Evolutionary conservation across 1,139 yeast species (phyloP).

Genomic region (Candida albicans): DNA sequence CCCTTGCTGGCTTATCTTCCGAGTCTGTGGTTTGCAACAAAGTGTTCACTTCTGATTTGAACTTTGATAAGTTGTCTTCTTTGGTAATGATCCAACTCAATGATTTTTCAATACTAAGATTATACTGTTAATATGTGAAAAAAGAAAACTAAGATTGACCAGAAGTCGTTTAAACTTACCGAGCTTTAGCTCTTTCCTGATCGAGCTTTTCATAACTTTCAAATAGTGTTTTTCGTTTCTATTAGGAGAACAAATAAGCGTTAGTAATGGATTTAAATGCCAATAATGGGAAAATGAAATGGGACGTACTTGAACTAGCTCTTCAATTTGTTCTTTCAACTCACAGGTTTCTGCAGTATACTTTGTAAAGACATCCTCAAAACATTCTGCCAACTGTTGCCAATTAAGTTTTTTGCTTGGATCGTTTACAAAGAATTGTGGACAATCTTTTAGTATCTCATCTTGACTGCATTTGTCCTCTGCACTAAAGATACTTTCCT

Average conservation of each 20-base stretch:
- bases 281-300: background rate
- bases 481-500: background rate
- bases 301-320: conserved; percentile 18
- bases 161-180: conserved; percentile 10
- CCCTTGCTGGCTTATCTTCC: background rate
- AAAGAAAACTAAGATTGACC: background rate
- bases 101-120: conserved; percentile 15
- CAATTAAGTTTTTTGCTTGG: conserved; percentile 16
- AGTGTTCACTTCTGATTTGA: background rate
- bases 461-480: background rate
- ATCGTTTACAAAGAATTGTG: background rate
- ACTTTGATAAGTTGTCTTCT: conserved; percentile 15
- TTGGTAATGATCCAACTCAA: conserved; percentile 23
- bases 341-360: conserved; percentile 17
- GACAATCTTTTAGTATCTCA: background rate
- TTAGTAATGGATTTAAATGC: conserved; percentile 4
- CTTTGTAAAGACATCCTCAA: conserved; percentile 19
- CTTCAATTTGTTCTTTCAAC: conserved; percentile 19
- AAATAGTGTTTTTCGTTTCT: conserved; percentile 20
- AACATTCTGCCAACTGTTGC: conserved; percentile 17
- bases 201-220: conserved; percentile 22
- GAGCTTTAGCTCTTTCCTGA: conserved; percentile 20
- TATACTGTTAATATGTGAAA: background rate
- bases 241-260: background rate
- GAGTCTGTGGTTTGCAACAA: background rate